phyloP scores from a whole-genome alignment of 371 early-diverging fungal species.

The Mortierella sp. region DNA sequence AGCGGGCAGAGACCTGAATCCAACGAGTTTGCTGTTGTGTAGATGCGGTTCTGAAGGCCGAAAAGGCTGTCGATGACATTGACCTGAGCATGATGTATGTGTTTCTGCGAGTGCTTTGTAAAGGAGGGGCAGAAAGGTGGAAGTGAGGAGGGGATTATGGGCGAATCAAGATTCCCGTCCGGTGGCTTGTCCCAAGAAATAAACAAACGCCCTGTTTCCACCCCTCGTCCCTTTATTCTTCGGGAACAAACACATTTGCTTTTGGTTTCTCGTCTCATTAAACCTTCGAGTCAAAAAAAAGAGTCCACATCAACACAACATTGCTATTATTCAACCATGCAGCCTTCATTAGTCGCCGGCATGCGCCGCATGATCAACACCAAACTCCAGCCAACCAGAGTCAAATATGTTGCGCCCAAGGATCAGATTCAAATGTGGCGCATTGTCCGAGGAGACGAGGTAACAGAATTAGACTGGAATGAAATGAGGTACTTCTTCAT shows the following conservation, averaged over 20 bases:
- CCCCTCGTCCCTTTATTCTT: too few relatives aligned
- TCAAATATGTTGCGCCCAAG: slow-evolving; percentile 60
- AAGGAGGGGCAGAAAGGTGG: not conserved
- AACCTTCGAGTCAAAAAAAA: too few relatives aligned
- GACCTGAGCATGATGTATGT: slow-evolving; percentile 41
- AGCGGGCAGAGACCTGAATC: slow-evolving; percentile 47
- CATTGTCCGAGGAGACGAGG: slow-evolving; percentile 72
- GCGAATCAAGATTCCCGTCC: not conserved
- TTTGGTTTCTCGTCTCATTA: too few relatives aligned
- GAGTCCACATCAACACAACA: not conserved
- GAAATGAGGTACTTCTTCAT: too few relatives aligned
- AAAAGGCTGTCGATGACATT: slow-evolving; percentile 31
- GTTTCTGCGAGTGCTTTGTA: not conserved
- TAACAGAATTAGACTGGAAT: slow-evolving; percentile 27
- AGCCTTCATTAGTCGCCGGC: slow-evolving; percentile 37
- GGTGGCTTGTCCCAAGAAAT: slow-evolving; percentile 37
- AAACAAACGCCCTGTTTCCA: too few relatives aligned
- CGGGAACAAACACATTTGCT: slow-evolving; percentile 17
- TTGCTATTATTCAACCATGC: slow-evolving; percentile 24
- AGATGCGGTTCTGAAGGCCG: slow-evolving; percentile 30
- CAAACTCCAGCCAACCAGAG: slow-evolving; percentile 57
- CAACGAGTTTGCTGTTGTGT: slow-evolving; percentile 39
- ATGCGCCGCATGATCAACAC: slow-evolving; percentile 53
- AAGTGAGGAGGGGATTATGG: not conserved
- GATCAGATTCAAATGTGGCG: slow-evolving; percentile 68